phyloP scores from a whole-genome alignment of 768 basidiomycete species.

The Pleurotus pulmonarius region DNA sequence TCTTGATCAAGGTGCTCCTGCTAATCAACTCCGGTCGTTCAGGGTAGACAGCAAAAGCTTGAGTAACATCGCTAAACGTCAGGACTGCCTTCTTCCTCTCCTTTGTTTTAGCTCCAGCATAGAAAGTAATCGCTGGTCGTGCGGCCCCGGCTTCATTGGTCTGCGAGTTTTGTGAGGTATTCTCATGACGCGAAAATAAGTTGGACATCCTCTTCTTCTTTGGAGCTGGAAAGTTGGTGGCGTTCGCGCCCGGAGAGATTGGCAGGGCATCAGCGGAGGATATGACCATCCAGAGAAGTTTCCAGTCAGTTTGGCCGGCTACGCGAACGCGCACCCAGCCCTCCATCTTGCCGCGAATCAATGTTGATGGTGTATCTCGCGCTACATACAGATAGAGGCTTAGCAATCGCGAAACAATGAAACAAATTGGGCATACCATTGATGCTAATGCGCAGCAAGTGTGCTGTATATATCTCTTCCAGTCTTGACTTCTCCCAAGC shows the following conservation, averaged over 20 bases:
- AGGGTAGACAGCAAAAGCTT: slow-evolving; percentile 94
- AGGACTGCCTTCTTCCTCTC: slow-evolving; percentile 72
- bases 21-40: slow-evolving; percentile 91
- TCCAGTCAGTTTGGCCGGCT: slow-evolving; percentile 98
- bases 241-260: slow-evolving; percentile 17
- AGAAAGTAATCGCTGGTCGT: slow-evolving; percentile 49
- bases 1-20: slow-evolving; percentile 85
- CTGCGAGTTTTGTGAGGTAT: slow-evolving; percentile 20
- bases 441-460: slow-evolving; percentile 80
- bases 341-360: slow-evolving; percentile 74
- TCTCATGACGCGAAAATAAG: slow-evolving; percentile 54
- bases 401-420: not conserved
- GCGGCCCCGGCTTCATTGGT: slow-evolving; percentile 20
- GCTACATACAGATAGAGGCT: slow-evolving; percentile 24
- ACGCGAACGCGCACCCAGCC: slow-evolving; percentile 89
- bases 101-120: slow-evolving; percentile 59
- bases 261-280: slow-evolving; percentile 24
- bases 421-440: slow-evolving; percentile 24
- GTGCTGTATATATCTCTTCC: slow-evolving; percentile 97
- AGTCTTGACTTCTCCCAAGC: slow-evolving; percentile 94
- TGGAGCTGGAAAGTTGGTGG: slow-evolving; percentile 16
- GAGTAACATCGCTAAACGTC: slow-evolving; percentile 65
- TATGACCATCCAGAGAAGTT: slow-evolving; percentile 82
- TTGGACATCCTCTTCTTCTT: slow-evolving; percentile 64
- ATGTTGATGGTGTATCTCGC: slow-evolving; percentile 54